Percentiles rank a stretch among this genome's conserved stretches.
These are phyloP conservation scores for Meredithiella fracta DNA, from an alignment of 2,329 filamentous ascomycete genomes.

Conservation along the genomic window DNA sequence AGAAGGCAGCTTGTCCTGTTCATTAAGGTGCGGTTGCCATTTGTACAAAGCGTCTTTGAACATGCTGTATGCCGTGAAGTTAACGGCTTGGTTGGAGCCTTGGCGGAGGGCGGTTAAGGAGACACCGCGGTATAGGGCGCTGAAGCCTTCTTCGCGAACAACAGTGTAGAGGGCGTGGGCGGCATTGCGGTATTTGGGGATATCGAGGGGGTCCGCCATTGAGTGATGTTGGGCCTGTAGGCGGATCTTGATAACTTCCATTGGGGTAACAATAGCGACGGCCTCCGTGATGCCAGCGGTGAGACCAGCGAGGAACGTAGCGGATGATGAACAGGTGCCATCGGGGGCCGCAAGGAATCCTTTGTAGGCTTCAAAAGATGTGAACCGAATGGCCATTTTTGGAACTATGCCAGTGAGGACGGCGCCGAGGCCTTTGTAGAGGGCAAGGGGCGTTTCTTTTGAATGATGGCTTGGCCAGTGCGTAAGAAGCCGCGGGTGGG, in stretches of 20 bases:
- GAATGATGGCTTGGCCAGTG: constrained; percentile 75
- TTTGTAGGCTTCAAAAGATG: constrained; percentile 94
- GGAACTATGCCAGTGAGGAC: constrained; percentile 92
- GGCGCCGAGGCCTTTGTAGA: constrained; percentile 97
- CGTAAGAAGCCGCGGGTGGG: constrained; percentile 75
- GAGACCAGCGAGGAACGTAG: constrained; percentile 63
- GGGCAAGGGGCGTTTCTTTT: constrained; percentile 77
- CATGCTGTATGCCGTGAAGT: constrained; percentile 95
- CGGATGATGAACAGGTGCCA: constrained; percentile 50
- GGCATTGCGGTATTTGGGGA: constrained; percentile 94
- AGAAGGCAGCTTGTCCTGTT: constrained; percentile 49
- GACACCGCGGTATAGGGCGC: constrained; percentile 83
- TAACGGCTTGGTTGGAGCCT: constrained; percentile 93
- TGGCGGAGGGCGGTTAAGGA: constrained; percentile 84
- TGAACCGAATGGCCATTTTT: constrained; percentile 99
- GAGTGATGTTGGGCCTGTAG: constrained; percentile 95
- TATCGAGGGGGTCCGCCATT: constrained; percentile 89
- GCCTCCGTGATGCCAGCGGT: constrained; percentile 91
- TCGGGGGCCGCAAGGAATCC: constrained; percentile 55
- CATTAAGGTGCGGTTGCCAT: constrained; percentile 51
- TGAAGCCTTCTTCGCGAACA: constrained; percentile 73
- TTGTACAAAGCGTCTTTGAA: constrained; percentile 65
- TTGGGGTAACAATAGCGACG: constrained; percentile 87
- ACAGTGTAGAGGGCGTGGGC: constrained; percentile 74
- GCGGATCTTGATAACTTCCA: constrained; percentile 98